Base-by-base conservation (phyloP, 2,329 filamentous ascomycete species). In the Sclerotinia subarctica region DNA sequence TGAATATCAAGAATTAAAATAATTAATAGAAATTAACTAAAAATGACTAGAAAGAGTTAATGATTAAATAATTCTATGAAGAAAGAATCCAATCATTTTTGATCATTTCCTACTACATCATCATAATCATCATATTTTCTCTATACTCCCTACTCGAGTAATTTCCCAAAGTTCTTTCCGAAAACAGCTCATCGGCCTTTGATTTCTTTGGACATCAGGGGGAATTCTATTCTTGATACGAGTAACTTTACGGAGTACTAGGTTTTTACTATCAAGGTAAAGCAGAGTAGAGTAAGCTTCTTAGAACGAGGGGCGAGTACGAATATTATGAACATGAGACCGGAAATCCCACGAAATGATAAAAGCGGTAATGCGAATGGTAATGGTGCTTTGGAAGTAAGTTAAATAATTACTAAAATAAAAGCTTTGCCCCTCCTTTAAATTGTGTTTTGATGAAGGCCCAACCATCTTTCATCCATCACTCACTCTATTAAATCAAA, bases 151-250 rank as follows among this genome's bases (percentile, higher is more conserved):
- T 26, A 35, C 6, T 10, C 35, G 35, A 35, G 35, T 10, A 19
- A 19, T 42, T 24, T 57, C 21, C 21, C 0, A 19, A 38, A 35
- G 4, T 19, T 60, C 26, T 49, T 42, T 35, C 57, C 57, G 19
- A 49, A 60, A 60, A 49, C 57, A 60, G 57, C 57, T 60, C 57
- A 24, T 60, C 42, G 57, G 26, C 42, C 24, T 60, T 47, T 19
- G 2, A 21, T 32, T 46, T 32, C 42, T 59, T 60, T 29, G 5
- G 42, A 17, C 2, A n/a, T 19, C 32, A 15, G n/a, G 15, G 57
- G 10, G 32, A 57, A 38, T 7, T 35, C 29, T 29, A 38, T 7
- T 35, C 29, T 29, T 32, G 26, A 32, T 56, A 29, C 53, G 13
- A n/a, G 29, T 13, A 38, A 38, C 10, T 38, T 42, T 42, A 15